Evolutionary conservation across 73 alveolate species (phyloP).

Genomic region (Strombidium stylifer): DNA sequence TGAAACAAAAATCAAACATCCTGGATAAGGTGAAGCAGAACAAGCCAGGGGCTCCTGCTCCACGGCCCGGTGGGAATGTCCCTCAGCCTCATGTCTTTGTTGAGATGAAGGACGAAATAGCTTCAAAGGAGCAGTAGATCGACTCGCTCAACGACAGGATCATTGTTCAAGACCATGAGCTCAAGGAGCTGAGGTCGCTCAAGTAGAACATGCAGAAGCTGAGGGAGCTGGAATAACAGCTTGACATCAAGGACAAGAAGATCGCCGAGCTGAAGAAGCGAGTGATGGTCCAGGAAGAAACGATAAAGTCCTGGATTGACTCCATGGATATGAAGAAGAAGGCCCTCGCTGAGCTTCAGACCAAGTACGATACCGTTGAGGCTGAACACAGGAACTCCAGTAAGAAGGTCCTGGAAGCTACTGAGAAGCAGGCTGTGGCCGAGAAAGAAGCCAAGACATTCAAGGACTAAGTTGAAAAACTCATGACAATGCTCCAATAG

Average conservation of each 20-base stretch:
- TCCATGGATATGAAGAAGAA: constrained; percentile 1
- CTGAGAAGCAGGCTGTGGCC: neutral
- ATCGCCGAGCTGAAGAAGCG: constrained; percentile 12
- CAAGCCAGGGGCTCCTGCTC: no score
- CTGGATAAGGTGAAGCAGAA: no score
- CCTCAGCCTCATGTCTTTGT: no score
- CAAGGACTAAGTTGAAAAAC: neutral
- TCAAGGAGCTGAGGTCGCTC: constrained; percentile 12
- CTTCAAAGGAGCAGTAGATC: neutral
- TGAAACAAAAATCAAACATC: no score
- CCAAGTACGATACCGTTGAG: neutral
- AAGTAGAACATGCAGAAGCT: neutral
- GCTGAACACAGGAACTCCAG: neutral
- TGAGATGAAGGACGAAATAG: constrained; percentile 16
- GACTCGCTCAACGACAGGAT: constrained; percentile 19
- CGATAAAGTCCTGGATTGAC: constrained; percentile 8
- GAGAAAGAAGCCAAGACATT: no score
- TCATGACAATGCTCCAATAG: neutral
- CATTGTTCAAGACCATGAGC: constrained; percentile 25
- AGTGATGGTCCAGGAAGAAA: constrained; percentile 5
- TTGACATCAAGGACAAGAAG: constrained; percentile 9
- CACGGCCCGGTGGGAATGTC: no score
- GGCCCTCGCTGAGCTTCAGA: neutral
- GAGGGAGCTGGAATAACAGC: constrained; percentile 2
- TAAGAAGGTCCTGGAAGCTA: neutral